Conservation (phyloP, 106 monocot genomes). For the Dioscorea dumetorum region DNA sequence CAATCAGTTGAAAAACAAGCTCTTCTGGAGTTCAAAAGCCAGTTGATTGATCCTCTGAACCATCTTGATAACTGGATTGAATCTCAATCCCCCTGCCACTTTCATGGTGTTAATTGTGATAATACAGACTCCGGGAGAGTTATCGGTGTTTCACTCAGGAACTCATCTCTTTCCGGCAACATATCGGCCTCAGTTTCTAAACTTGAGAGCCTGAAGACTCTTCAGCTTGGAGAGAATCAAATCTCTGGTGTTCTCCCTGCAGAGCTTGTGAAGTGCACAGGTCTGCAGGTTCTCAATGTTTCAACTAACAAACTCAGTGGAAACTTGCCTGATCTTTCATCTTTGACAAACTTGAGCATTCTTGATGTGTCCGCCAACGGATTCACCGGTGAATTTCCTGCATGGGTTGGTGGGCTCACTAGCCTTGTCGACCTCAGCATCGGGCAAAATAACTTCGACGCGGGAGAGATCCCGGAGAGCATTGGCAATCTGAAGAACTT, state of each 20-base stretch:
- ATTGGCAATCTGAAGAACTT: slow-evolving; percentile 71
- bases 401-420: slow-evolving; percentile 54
- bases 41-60: slow-evolving; percentile 51
- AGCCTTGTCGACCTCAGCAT: slow-evolving; percentile 39
- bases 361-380: slow-evolving; percentile 60
- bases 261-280: slow-evolving; percentile 34
- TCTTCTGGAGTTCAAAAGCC: slow-evolving; percentile 52
- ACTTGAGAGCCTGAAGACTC: slow-evolving; percentile 19
- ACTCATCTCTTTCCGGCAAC: slow-evolving; percentile 53
- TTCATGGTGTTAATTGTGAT: slow-evolving; percentile 58
- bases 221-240: slow-evolving; percentile 36
- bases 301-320: slow-evolving; percentile 51
- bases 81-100: slow-evolving; percentile 45
- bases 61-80: slow-evolving; percentile 45
- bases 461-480: slow-evolving; percentile 35
- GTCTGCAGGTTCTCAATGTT: slow-evolving; percentile 58
- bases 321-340: slow-evolving; percentile 53
- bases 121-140: slow-evolving; percentile 31
- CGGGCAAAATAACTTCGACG: slow-evolving; percentile 44
- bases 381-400: slow-evolving; percentile 49
- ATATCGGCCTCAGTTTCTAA: slow-evolving; percentile 43
- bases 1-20: slow-evolving; percentile 27
- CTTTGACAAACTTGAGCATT: slow-evolving; percentile 30
- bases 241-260: slow-evolving; percentile 46
- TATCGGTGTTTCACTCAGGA: slow-evolving; percentile 46